A percentile compares a stretch with the other conserved stretches of the same genome.
phyloP scores from a whole-genome alignment of 1,284 basidiomycete species.

The Tremellales sp. region DNA sequence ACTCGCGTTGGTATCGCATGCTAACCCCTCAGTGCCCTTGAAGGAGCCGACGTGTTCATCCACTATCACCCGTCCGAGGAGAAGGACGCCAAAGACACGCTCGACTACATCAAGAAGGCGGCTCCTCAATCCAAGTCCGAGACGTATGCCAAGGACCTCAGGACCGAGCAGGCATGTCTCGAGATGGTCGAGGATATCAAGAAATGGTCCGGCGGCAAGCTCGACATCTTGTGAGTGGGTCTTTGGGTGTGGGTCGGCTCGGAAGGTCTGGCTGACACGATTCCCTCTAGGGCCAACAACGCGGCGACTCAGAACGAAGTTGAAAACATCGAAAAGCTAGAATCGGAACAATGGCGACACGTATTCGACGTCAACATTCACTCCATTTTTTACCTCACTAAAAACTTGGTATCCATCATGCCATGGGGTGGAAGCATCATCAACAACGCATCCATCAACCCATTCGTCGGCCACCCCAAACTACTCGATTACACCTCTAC shows the following conservation, averaged over 20 bases:
- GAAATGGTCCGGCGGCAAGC: slow-evolving; percentile 44
- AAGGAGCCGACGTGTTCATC: slow-evolving; percentile 59
- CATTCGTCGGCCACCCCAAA: slow-evolving; percentile 54
- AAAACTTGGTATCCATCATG: slow-evolving; percentile 52
- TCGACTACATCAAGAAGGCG: slow-evolving; percentile 40
- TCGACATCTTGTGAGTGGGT: slow-evolving; percentile 52
- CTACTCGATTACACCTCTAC: slow-evolving; percentile 57
- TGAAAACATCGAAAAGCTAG: slow-evolving; percentile 50
- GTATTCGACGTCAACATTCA: slow-evolving; percentile 53
- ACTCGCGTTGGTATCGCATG: not conserved
- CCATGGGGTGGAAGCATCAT: slow-evolving; percentile 52
- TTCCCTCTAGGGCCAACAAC: slow-evolving; percentile 53
- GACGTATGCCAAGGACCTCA: slow-evolving; percentile 51
- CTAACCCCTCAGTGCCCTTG: slow-evolving; percentile 50
- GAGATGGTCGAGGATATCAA: slow-evolving; percentile 52
- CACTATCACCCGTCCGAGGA: slow-evolving; percentile 55
- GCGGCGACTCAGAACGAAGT: slow-evolving; percentile 56
- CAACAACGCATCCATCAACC: slow-evolving; percentile 48
- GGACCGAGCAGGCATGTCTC: slow-evolving; percentile 51
- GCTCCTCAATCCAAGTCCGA: slow-evolving; percentile 51
- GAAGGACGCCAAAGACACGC: slow-evolving; percentile 52
- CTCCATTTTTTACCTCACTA: slow-evolving; percentile 57
- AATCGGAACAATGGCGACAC: slow-evolving; percentile 55
- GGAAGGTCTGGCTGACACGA: not conserved
- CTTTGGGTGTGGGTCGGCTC: not conserved